These are phyloP conservation scores for Pseudonectria buxi DNA, from an alignment of 2,329 filamentous ascomycete genomes.

Conservation along the genomic window DNA sequence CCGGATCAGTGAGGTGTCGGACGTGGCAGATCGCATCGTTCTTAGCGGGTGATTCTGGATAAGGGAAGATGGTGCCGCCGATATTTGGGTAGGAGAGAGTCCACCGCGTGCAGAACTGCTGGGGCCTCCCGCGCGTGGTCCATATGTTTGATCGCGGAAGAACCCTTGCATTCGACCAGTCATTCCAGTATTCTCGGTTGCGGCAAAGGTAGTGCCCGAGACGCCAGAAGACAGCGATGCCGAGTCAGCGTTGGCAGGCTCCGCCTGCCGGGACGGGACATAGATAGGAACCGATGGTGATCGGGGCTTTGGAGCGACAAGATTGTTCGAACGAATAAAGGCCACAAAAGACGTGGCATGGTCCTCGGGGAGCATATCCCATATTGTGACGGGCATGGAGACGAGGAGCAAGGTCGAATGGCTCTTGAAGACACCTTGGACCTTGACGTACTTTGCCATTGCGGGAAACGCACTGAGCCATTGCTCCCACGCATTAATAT, in stretches of 20 bases:
- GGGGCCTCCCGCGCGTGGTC: constrained; percentile 8
- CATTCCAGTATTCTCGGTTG: constrained; percentile 21
- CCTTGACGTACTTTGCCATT: constrained; percentile 52
- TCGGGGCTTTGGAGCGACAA: constrained; percentile 30
- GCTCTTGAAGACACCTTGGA: constrained; percentile 56
- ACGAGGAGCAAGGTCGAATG: constrained; percentile 52
- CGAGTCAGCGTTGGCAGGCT: constrained; percentile 14
- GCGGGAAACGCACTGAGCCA: constrained; percentile 51
- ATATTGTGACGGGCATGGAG: constrained; percentile 53
- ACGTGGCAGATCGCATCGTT: constrained; percentile 16
- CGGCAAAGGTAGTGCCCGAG: constrained; percentile 28
- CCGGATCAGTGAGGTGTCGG: constrained; percentile 16
- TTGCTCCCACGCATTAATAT: constrained; percentile 52
- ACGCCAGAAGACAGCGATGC: constrained; percentile 26
- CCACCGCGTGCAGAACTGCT: constrained; percentile 3
- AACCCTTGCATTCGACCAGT: constrained; percentile 14
- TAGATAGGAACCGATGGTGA: constrained; percentile 15
- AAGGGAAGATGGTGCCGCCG: constrained; percentile 14
- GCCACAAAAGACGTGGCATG: constrained; percentile 51
- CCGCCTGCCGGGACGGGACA: constrained; percentile 16
- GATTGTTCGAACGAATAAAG: constrained; percentile 53
- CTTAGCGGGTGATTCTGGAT: constrained; percentile 11
- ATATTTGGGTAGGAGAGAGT: constrained; percentile 10
- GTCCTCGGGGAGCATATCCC: constrained; percentile 53
- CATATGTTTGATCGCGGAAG: constrained; percentile 14